phyloP scores from a whole-genome alignment of 768 basidiomycete species.

The Mycena vulgaris region DNA sequence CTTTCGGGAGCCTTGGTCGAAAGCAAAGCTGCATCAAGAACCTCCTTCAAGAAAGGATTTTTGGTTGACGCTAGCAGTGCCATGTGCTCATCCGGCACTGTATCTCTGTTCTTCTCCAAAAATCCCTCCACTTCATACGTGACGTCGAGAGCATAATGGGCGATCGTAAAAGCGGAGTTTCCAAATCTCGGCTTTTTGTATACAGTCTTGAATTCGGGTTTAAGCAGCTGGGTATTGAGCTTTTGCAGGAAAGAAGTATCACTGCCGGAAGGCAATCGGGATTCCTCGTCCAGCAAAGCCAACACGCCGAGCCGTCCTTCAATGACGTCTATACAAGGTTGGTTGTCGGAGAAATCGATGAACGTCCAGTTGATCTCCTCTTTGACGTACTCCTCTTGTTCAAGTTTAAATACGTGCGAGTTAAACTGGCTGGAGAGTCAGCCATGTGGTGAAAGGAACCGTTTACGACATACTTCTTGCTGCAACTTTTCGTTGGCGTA shows the following conservation, averaged over 20 bases:
- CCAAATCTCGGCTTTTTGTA: conserved; percentile 99
- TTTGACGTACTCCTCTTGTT: conserved; percentile 99
- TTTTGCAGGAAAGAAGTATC: conserved; percentile 96
- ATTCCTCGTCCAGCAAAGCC: conserved; percentile 96
- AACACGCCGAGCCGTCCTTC: conserved; percentile 97
- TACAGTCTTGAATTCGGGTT: conserved; percentile 87
- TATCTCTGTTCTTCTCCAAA: conserved; percentile 98
- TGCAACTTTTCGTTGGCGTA: conserved; percentile 99
- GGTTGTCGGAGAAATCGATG: conserved; percentile 99
- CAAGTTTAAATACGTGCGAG: conserved; percentile 98
- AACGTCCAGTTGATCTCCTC: conserved; percentile 99
- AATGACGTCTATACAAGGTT: conserved; percentile 98
- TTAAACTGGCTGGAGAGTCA: conserved; percentile 79
- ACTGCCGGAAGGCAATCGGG: conserved; percentile 93
- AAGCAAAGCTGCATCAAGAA: conserved; percentile 90
- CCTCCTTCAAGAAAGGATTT: conserved; percentile 95
- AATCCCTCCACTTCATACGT: conserved; percentile 99
- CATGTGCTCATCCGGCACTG: conserved; percentile 99
- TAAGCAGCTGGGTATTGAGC: conserved; percentile 86
- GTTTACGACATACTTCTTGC: conserved; percentile 81
- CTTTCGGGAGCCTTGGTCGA: conserved; percentile 78
- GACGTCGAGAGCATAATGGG: conserved; percentile 98
- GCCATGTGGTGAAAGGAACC: conserved; percentile 1
- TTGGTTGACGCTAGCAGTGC: conserved; percentile 86
- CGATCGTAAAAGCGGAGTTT: conserved; percentile 96